Evolutionary conservation across 345 rosid species (phyloP), one percentile per base, ranked within the genome.

Genomic region (Euphorbia peplus): DNA sequence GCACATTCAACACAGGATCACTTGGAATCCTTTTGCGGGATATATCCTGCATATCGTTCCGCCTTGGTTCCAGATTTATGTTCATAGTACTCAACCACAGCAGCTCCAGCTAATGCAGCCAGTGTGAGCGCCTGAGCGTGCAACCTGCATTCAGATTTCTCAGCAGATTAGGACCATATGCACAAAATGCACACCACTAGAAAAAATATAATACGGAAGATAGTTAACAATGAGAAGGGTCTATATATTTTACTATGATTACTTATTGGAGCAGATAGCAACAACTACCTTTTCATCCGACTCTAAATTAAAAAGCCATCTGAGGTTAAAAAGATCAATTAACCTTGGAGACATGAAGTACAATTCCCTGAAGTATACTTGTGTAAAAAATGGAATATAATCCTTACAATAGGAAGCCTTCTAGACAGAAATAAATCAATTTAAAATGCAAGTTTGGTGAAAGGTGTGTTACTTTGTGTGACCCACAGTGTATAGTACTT

Each of bases 61-160:
- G 70, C 69, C 78, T 90, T 80, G 1, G 75, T 57, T 67, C 84
- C 88, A 14, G 78, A 47, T 51, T 81, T 83, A 69, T 84, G 97
- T 62, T 95, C 99, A 24, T 86, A 87, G 83, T 84, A 91, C 78
- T 95, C 99, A 0, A 88, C 98, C 12, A 75, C 78, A 0, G 96
- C 99, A 73, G 96, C 97, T 63, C 99, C 99, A 32, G 89, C 96
- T 5, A 95, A 74, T 10, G 99, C 97, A 13, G 92, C 97, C 62
- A 95, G 83, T 0, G 97, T 91, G 55, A 95, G 80, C 10, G 92
- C 98, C 81, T 95, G 96, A 0, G 99, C 99, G 7, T 95, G 95
- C 73, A 95, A 77, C 96, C 99, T 91, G 85, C 50, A 65, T 29
- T 61, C 11, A 48, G 32, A 32, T 24, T 4, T 29, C 16, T 56